A percentile compares a stretch with the other conserved stretches of the same genome.
phyloP scores from a whole-genome alignment of 164 flowering plant genomes.

The Piper longum region DNA sequence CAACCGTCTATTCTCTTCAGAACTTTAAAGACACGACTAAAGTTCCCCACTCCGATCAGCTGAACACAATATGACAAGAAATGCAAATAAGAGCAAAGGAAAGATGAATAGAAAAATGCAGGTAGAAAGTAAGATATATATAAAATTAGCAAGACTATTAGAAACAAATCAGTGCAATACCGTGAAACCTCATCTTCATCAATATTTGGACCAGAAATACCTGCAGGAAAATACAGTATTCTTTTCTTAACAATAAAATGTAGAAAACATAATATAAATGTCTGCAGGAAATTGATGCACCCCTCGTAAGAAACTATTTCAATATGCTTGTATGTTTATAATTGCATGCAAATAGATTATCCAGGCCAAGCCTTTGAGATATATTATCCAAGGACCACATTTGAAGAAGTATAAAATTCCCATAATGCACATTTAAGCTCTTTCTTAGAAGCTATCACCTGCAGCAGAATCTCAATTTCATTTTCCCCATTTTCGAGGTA shows the following conservation, averaged over 20 bases:
- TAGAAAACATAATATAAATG: no score
- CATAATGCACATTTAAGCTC: no score
- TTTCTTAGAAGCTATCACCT: no score
- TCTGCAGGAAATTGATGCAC: no score
- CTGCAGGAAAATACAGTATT: conserved; percentile 18
- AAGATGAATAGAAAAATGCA: background rate
- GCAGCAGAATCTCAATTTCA: no score
- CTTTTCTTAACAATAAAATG: background rate
- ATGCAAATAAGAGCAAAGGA: background rate
- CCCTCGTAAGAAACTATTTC: no score
- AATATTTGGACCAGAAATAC: conserved; percentile 26
- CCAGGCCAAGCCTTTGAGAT: no score
- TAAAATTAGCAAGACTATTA: background rate
- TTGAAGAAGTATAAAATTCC: no score
- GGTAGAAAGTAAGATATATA: background rate
- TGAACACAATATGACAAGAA: conserved; percentile 14
- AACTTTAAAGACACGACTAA: conserved; percentile 74
- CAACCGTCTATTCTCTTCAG: conserved; percentile 94
- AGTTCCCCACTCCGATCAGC: conserved; percentile 89
- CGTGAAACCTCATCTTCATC: conserved; percentile 82
- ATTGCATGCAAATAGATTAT: no score
- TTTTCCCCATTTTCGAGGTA: no score
- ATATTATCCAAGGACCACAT: no score
- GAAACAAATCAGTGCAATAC: conserved; percentile 77
- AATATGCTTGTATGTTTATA: no score